Evolutionary conservation across 1,284 basidiomycete genomes (phyloP), one percentile per base, ranked within the genome.

Genomic region (Ceratobasidium sp.): DNA sequence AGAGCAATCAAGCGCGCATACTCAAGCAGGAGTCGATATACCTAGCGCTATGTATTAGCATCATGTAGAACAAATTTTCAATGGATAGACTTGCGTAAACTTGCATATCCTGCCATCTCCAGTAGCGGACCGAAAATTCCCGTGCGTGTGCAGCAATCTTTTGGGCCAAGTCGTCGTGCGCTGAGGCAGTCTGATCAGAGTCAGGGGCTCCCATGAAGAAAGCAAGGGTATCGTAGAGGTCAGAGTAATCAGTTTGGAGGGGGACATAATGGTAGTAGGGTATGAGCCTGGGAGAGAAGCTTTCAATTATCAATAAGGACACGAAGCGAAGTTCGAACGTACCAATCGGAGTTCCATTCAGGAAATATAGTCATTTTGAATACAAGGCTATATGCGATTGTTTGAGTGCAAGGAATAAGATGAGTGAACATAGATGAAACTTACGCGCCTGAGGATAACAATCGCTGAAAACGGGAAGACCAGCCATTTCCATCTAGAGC

Each of bases 201-300:
- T 82, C 81, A 0, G 81, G 81, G 0, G 80, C 76, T 4, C 84
- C 84, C 12, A 79, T 77, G 75, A 85, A 85, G 78, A 84, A 85
- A 5, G 82, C 80, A 77, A 85, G 80, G 59, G 83, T 79, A 72
- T 82, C 78, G 78, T 82, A 84, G 3, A 85, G 75, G 74, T 85
- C 84, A 14, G 82, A 80, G 64, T 84, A 84, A 77, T 85, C 83
- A 34, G 81, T 75, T 74, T 82, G 79, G 64, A 83, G 77, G n/a
- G 64, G 64, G 18, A 69, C 30, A 28, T 55, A 69, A 26, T 57
- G 64, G 23, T 57, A 69, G 8, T 83, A 84, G 79, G 81, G 71
- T 60, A 60, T 58, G 5, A 62, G 60, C 18, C 57, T 48, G n/a
- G 32, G 58, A 36, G 1, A 28, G 39, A 59, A 10, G 50, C n/a